Percentiles rank a stretch among this genome's conserved stretches.
These are phyloP conservation scores for Ogataea saltuana DNA, from an alignment of 805 yeast genomes.

Conservation along the genomic window DNA sequence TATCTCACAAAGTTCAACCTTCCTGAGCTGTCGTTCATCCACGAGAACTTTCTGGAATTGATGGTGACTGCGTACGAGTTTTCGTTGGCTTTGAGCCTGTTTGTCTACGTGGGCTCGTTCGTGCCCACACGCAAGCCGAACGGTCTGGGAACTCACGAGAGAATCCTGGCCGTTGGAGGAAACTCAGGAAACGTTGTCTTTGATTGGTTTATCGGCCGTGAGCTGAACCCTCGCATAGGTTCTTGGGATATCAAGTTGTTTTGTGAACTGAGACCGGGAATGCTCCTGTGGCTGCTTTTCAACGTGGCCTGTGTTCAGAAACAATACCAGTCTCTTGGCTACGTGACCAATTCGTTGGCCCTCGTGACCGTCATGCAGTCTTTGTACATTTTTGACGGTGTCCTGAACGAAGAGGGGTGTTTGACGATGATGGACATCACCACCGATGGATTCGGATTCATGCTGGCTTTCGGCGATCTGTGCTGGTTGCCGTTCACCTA, in stretches of 20 bases:
- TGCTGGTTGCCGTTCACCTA: slow-evolving; percentile 92
- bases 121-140: slow-evolving; percentile 53
- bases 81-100: slow-evolving; percentile 60
- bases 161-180: slow-evolving; percentile 83
- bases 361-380: slow-evolving; percentile 71
- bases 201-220: slow-evolving; percentile 98
- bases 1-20: slow-evolving; percentile 40
- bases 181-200: slow-evolving; percentile 73
- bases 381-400: slow-evolving; percentile 88
- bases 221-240: slow-evolving; percentile 88
- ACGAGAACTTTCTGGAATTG: slow-evolving; percentile 65
- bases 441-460: slow-evolving; percentile 96
- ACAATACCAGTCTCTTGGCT: slow-evolving; percentile 64
- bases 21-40: slow-evolving; percentile 83
- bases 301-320: slow-evolving; percentile 80
- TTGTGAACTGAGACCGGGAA: slow-evolving; percentile 93
- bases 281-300: slow-evolving; percentile 80
- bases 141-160: slow-evolving; percentile 57
- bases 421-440: slow-evolving; percentile 94
- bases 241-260: slow-evolving; percentile 84
- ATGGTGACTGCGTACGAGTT: slow-evolving; percentile 63
- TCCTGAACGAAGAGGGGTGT: slow-evolving; percentile 84
- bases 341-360: slow-evolving; percentile 68
- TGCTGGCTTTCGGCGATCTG: slow-evolving; percentile 93
- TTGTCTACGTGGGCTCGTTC: slow-evolving; percentile 70